Percentiles rank a stretch among this genome's conserved stretches.
phyloP scores from a whole-genome alignment of 106 monocot species.

The Iris macrosiphon region DNA sequence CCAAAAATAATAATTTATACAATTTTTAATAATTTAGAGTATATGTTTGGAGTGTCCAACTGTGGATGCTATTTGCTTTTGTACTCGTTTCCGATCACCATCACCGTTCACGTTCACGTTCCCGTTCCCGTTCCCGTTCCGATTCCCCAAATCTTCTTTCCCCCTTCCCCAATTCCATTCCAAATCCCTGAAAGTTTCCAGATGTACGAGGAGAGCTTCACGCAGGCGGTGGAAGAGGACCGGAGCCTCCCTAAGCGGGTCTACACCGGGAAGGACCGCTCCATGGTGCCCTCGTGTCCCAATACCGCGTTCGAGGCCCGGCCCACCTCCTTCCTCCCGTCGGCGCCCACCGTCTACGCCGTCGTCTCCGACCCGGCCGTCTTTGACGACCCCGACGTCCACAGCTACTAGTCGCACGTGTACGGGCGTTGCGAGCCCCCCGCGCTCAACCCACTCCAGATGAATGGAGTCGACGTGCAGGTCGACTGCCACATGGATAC shows the following conservation, averaged over 20 bases:
- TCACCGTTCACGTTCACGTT: too few relatives aligned
- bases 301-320: conserved; percentile 23
- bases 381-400: conserved; percentile 82
- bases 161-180: too few relatives aligned
- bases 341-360: conserved; percentile 68
- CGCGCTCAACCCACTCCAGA: conserved; percentile 71
- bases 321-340: conserved; percentile 22
- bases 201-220: conserved; percentile 37
- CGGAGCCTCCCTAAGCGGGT: conserved; percentile 60
- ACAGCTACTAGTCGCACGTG: conserved; percentile 90
- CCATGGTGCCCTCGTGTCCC: conserved; percentile 7
- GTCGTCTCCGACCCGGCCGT: conserved; percentile 59
- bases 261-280: conserved; percentile 22
- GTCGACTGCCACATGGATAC: conserved; percentile 43
- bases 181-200: too few relatives aligned
- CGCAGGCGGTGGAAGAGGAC: conserved; percentile 65
- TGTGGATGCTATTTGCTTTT: too few relatives aligned
- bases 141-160: background rate
- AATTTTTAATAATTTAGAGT: too few relatives aligned
- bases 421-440: conserved; percentile 75
- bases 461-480: conserved; percentile 44
- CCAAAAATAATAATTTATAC: too few relatives aligned
- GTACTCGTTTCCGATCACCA: too few relatives aligned
- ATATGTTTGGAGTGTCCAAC: too few relatives aligned
- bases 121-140: background rate